phyloP scores from a whole-genome alignment of 2,329 filamentous ascomycete species.

The Aspergillus latus region DNA sequence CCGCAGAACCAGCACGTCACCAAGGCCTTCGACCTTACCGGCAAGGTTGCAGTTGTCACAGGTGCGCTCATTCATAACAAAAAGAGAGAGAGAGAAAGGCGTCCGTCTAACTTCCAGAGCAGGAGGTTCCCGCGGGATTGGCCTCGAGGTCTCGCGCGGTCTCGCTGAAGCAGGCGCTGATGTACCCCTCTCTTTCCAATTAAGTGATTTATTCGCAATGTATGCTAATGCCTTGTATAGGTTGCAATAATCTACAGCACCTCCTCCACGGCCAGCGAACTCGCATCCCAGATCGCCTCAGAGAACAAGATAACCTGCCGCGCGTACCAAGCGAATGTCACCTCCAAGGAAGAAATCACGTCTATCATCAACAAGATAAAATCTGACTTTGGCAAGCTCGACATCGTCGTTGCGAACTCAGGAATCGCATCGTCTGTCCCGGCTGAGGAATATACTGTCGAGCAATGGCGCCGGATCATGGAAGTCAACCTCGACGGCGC shows the following conservation, averaged over 20 bases:
- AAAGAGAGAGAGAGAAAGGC: background rate
- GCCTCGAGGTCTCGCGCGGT: conserved; percentile 42
- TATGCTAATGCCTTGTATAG: conserved; percentile 11
- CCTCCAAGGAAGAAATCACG: conserved; percentile 32
- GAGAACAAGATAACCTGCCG: conserved; percentile 28
- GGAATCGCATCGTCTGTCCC: conserved; percentile 34
- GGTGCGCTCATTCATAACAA: background rate
- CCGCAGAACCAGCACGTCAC: conserved; percentile 1
- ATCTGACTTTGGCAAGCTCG: conserved; percentile 11
- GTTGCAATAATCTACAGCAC: conserved; percentile 37
- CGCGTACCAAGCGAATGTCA: conserved; percentile 39
- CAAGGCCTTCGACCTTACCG: conserved; percentile 1
- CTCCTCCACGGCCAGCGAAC: conserved; percentile 23
- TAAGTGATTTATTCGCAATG: background rate
- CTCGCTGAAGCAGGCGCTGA: conserved; percentile 43
- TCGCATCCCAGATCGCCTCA: conserved; percentile 29
- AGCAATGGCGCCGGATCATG: conserved; percentile 44
- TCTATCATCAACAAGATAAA: conserved; percentile 34
- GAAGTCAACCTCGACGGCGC: conserved; percentile 42
- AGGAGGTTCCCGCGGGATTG: conserved; percentile 32
- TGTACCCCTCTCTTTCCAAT: conserved; percentile 19
- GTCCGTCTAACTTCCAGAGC: background rate
- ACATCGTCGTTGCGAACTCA: conserved; percentile 50
- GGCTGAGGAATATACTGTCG: conserved; percentile 40
- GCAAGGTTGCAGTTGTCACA: conserved; percentile 3